Conservation (phyloP, 768 basidiomycete genomes). For the Macrolepiota dolichaula region DNA sequence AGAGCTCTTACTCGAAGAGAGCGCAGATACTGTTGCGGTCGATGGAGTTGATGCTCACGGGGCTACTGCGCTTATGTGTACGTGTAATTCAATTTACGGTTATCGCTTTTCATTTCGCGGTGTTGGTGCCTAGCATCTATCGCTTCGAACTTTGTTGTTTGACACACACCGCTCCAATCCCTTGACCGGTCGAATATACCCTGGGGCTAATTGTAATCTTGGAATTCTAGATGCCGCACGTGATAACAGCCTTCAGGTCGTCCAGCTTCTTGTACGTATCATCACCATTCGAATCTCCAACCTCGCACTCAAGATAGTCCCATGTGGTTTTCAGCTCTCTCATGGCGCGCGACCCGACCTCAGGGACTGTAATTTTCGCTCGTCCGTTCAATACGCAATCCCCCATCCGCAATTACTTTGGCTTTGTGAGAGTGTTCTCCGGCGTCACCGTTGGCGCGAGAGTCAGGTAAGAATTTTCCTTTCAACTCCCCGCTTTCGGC, state of each 20-base stretch:
- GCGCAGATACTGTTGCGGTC: conserved; percentile 59
- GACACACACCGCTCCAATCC: neutral
- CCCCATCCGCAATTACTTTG: conserved; percentile 61
- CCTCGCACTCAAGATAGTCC: conserved; percentile 1
- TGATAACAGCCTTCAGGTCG: conserved; percentile 68
- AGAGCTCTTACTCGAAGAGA: conserved; percentile 60
- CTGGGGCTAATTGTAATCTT: conserved; percentile 15
- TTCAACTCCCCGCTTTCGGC: conserved; percentile 7
- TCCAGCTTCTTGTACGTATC: conserved; percentile 55
- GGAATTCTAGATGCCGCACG: conserved; percentile 63
- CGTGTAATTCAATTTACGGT: conserved; percentile 25
- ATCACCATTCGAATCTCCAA: conserved; percentile 1
- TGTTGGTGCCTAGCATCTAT: conserved; percentile 5
- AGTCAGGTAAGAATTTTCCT: conserved; percentile 42
- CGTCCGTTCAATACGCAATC: conserved; percentile 67
- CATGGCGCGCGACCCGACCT: conserved; percentile 74
- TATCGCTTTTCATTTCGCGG: conserved; percentile 2
- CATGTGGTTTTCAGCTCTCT: conserved; percentile 41
- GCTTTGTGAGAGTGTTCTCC: conserved; percentile 65
- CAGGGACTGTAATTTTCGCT: conserved; percentile 68
- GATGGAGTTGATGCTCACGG: conserved; percentile 74
- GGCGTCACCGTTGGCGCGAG: conserved; percentile 59
- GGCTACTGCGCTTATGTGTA: conserved; percentile 84
- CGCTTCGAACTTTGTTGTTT: neutral
- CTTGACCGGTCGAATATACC: neutral